phyloP scores from a whole-genome alignment of 768 basidiomycete genomes.

The Termitomyces sp. region DNA sequence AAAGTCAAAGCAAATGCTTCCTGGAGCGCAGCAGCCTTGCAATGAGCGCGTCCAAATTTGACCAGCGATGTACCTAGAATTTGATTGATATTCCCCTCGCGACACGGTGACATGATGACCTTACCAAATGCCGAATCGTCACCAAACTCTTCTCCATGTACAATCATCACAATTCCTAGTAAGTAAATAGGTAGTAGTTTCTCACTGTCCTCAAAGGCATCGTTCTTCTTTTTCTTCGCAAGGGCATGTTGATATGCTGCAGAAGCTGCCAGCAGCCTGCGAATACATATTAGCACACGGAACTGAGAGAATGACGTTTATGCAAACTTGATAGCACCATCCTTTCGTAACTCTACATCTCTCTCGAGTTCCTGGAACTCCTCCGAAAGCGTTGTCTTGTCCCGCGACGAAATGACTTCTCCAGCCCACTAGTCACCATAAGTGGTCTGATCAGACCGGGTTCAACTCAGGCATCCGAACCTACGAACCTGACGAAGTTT shows the following conservation, averaged over 20 bases:
- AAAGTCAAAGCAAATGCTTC: constrained; percentile 74
- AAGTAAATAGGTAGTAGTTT: constrained; percentile 76
- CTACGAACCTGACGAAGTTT: constrained; percentile 65
- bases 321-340: constrained; percentile 67
- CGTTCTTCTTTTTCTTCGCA: constrained; percentile 73
- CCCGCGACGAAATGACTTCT: constrained; percentile 80
- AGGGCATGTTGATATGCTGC: constrained; percentile 63
- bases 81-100: neutral
- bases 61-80: constrained; percentile 62
- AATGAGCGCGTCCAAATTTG: constrained; percentile 77
- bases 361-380: constrained; percentile 79
- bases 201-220: constrained; percentile 54
- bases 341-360: constrained; percentile 77
- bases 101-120: constrained; percentile 4
- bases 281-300: neutral
- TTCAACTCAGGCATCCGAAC: constrained; percentile 1
- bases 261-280: constrained; percentile 67
- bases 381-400: constrained; percentile 72
- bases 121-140: constrained; percentile 69
- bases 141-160: constrained; percentile 79
- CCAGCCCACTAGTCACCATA: constrained; percentile 68
- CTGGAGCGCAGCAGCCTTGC: constrained; percentile 79
- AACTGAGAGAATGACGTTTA: neutral
- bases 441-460: constrained; percentile 25
- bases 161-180: constrained; percentile 82